phyloP scores from a whole-genome alignment of 805 yeast species.

The Wickerhamomyces hampshirensis region DNA sequence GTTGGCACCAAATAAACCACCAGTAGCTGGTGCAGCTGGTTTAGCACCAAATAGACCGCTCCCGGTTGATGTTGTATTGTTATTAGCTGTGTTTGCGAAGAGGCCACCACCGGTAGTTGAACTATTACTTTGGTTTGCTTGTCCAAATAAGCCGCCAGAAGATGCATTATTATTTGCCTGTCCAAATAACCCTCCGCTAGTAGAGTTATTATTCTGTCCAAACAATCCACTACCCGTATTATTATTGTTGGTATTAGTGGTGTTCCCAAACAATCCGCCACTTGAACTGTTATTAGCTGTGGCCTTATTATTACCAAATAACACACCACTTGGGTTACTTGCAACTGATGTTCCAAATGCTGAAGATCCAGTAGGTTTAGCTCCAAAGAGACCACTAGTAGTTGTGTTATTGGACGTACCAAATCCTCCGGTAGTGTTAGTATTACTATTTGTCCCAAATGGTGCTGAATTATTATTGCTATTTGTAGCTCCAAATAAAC shows the following conservation, averaged over 20 bases:
- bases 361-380: constrained; percentile 3
- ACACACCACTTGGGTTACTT: constrained; percentile 1
- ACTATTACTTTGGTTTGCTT: not conserved
- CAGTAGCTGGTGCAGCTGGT: constrained; percentile 6
- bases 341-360: constrained; percentile 24
- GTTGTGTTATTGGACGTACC: constrained; percentile 6
- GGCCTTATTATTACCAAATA: constrained; percentile 12
- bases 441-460: not conserved
- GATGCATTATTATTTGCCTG: not conserved
- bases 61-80: constrained; percentile 1
- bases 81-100: constrained; percentile 9
- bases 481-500: constrained; percentile 32
- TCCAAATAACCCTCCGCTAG: not conserved
- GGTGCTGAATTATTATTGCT: no score
- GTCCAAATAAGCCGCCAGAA: not conserved
- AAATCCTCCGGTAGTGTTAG: no score
- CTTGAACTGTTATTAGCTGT: constrained; percentile 1
- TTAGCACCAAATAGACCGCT: constrained; percentile 23
- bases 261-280: constrained; percentile 26
- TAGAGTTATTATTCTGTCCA: no score
- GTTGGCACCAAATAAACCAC: constrained; percentile 9
- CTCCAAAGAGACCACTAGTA: constrained; percentile 8
- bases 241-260: constrained; percentile 1
- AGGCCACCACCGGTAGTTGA: constrained; percentile 13
- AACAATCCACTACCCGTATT: not conserved